Evolutionary conservation across 495 filamentous ascomycete species (phyloP), one percentile per base, ranked within the genome.

Genomic region (Podospora comata): DNA sequence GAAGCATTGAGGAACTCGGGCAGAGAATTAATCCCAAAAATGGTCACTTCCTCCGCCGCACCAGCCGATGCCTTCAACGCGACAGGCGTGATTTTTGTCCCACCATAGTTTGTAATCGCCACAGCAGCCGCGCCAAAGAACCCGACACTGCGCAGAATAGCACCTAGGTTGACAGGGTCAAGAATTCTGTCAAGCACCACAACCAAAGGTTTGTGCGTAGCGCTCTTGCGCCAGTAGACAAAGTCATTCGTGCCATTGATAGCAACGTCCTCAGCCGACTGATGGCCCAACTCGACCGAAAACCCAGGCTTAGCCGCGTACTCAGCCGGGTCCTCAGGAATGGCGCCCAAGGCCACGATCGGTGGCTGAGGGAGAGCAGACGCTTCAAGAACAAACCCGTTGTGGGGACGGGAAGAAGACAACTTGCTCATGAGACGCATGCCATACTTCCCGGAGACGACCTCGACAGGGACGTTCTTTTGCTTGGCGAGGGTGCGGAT

Each of bases 91-190:
- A 97, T 77, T 2, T 88, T 84, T 0, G 93, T 91, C 13, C 89
- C 91, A 73, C 86, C 85, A 58, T 83, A 82, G 32, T 85, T 85
- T 5, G 91, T 88, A 66, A 92, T 86, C 9, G 85, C 84, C 58
- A 96, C 79, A 6, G 90, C 92, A 67, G 92, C 89, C 16, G 91
- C 89, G 53, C 95, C 95, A 3, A 97, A 85, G 77, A 92, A 99
- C 72, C 90, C 88, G 4, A 92, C 91, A 23, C 91, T 89, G 23
- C 95, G 90, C 39, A 97, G 82, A 66, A 97, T 96, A 3, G 89
- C 90, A 30, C 95, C 95, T 3, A 97, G 80, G 76, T 99, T 99
- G 1, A 92, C 93, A 2, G 92, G 88, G 77, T 99, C 94, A 9
- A 91, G 74, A 59, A 99, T 88, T n/a, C 88, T 87, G 71, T 99